Base-by-base conservation (phyloP, 148 eudicot species). In the Chenopodium quinoa region DNA sequence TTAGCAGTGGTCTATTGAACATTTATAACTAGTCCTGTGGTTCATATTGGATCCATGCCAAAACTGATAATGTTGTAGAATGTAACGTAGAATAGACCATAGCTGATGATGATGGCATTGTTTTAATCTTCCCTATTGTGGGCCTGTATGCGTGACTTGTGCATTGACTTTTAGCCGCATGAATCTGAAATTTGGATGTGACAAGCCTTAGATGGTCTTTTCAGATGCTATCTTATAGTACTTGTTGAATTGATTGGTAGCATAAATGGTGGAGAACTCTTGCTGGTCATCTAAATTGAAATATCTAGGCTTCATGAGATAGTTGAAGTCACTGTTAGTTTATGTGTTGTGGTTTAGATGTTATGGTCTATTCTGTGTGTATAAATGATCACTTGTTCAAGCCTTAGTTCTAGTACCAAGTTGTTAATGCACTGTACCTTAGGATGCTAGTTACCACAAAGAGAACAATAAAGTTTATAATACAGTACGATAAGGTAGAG, bases 381-480 rank as follows among this genome's bases (percentile, higher is more conserved):
- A 65, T 56, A 19, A 54, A 13, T 32, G 31, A 5, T 63, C 1
- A 37, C 12, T 40, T 58, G 56, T 71, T 52, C 34, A 54, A 34
- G 40, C 29, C 56, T 58, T 47, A 54, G 27, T 58, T 71, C 17
- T 40, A 58, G 9, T 20, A 54, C 20, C 48, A 40, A 37, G 16
- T 34, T 34, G 66, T 44, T 23, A 10, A 62, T 73, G 75, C 27
- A 9, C 13, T 20, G 60, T 81, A 63, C 46, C 76, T 54, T 63
- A 80, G 47, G 71, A 81, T 73, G 69, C 72, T 73, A 47, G 58
- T 64, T 74, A 65, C 77, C 78, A 74, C 71, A 48, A 64, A 47
- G 71, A 50, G 63, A 64, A 62, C 34, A 25, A 34, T 37, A 27
- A 29, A 71, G 40, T 37, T 6, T 5, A 37, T 5, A 40, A 40